Percentiles rank a stretch among this genome's conserved stretches.
These are phyloP conservation scores for Plenodomus biglobosus DNA, from an alignment of 2,329 filamentous ascomycete species.

Conservation along the genomic window DNA sequence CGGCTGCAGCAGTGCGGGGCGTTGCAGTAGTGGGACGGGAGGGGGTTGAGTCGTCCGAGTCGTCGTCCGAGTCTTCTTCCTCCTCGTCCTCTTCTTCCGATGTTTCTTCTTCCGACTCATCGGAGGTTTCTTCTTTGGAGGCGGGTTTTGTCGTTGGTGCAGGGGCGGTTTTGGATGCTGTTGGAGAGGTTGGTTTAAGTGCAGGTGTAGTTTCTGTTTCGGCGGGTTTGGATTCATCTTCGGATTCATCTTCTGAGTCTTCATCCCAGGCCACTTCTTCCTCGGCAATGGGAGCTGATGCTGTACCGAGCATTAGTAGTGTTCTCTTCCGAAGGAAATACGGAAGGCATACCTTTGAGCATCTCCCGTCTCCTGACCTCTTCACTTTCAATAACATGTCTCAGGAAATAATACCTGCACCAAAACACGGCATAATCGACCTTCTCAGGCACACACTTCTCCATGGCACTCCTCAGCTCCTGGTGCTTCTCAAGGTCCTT, in stretches of 20 bases:
- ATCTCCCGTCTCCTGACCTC: slow-evolving; percentile 87
- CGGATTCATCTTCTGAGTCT: slow-evolving; percentile 62
- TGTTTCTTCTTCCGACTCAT: slow-evolving; percentile 33
- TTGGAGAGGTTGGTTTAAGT: neutral
- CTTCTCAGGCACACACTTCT: slow-evolving; percentile 88
- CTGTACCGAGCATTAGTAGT: slow-evolving; percentile 14
- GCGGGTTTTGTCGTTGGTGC: neutral
- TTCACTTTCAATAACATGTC: slow-evolving; percentile 89
- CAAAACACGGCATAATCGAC: slow-evolving; percentile 92
- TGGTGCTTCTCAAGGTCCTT: slow-evolving; percentile 81
- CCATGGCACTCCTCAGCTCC: slow-evolving; percentile 86
- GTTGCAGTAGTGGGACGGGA: neutral
- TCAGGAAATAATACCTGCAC: slow-evolving; percentile 92
- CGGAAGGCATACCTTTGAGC: slow-evolving; percentile 70
- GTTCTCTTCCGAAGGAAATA: too few species aligned
- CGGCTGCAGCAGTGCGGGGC: slow-evolving; percentile 21
- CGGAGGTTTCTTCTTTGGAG: neutral
- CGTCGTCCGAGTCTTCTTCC: slow-evolving; percentile 13
- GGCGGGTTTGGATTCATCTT: slow-evolving; percentile 7
- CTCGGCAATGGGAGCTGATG: slow-evolving; percentile 70
- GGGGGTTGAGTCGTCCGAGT: slow-evolving; percentile 6
- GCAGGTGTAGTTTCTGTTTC: neutral
- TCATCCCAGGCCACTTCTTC: slow-evolving; percentile 72
- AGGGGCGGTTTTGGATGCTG: neutral
- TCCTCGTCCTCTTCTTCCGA: slow-evolving; percentile 18